A percentile compares a stretch with the other conserved stretches of the same genome.
Conservation (phyloP, 2,329 filamentous ascomycete species). For the Monilinia fructigena region DNA sequence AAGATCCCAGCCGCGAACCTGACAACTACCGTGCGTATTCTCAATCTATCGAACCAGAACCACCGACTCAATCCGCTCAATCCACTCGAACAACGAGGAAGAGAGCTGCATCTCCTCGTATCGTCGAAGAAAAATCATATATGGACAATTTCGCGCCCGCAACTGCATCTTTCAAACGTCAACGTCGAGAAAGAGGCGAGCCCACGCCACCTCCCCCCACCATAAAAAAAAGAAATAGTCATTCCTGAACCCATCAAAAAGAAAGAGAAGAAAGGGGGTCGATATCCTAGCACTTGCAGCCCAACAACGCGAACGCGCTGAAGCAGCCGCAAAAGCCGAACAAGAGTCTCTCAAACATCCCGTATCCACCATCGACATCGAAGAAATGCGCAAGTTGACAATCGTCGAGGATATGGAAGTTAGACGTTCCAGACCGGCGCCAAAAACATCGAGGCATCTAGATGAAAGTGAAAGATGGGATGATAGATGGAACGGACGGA, state of each 20-base stretch:
- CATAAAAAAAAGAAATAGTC: constrained; percentile 26
- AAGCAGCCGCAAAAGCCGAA: constrained; percentile 58
- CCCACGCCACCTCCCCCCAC: constrained; percentile 26
- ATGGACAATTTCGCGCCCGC: constrained; percentile 75
- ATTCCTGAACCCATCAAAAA: constrained; percentile 32
- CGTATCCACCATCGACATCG: constrained; percentile 66
- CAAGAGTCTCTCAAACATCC: constrained; percentile 53
- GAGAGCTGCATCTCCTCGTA: constrained; percentile 45
- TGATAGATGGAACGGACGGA: constrained; percentile 85
- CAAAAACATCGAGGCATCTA: constrained; percentile 37
- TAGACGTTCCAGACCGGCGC: constrained; percentile 41
- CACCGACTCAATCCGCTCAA: not conserved
- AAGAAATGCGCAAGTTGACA: constrained; percentile 69
- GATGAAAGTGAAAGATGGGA: constrained; percentile 70
- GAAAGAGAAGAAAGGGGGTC: constrained; percentile 56
- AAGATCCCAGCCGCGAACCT: constrained; percentile 41
- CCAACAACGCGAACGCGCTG: constrained; percentile 58
- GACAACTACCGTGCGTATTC: constrained; percentile 30
- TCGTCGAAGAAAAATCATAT: constrained; percentile 45
- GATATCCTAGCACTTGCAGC: constrained; percentile 64
- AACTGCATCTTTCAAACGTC: constrained; percentile 70
- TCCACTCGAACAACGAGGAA: constrained; percentile 41
- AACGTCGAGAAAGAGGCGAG: constrained; percentile 49
- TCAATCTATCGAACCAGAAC: constrained; percentile 24
- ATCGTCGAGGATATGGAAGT: constrained; percentile 77